Percentiles rank a stretch among this genome's conserved stretches.
These are phyloP conservation scores for Paraconiothyrium sp. DNA, from an alignment of 2,329 filamentous ascomycete species.

Conservation along the genomic window DNA sequence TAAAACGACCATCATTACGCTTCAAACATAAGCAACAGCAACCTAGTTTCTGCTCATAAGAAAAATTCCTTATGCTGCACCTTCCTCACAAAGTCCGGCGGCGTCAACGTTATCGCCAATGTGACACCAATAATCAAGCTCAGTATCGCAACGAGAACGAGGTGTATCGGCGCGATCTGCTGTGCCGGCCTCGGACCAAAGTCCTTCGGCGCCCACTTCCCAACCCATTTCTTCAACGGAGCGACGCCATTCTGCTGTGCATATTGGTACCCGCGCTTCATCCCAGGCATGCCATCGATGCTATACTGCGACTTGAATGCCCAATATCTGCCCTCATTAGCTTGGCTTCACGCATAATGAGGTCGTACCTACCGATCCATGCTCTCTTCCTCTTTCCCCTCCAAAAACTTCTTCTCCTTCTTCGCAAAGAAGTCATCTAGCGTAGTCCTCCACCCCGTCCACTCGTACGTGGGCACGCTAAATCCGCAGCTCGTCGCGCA, in stretches of 20 bases:
- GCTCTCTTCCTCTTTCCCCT: conserved; percentile 50
- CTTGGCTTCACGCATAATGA: not conserved
- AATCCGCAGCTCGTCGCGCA: conserved; percentile 56
- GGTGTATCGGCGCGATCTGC: conserved; percentile 24
- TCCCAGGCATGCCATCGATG: conserved; percentile 57
- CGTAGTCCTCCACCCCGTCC: conserved; percentile 50
- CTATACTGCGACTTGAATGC: conserved; percentile 55
- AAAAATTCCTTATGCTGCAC: conserved; percentile 35
- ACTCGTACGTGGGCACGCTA: conserved; percentile 56
- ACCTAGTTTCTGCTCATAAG: conserved; percentile 17
- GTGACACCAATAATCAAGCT: conserved; percentile 43
- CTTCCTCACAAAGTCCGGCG: conserved; percentile 33
- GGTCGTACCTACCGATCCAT: conserved; percentile 48
- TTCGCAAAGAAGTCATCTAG: conserved; percentile 55
- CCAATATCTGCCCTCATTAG: conserved; percentile 51
- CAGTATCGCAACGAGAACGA: conserved; percentile 40
- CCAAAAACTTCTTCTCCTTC: conserved; percentile 46
- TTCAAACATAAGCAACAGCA: not conserved
- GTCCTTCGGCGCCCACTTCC: conserved; percentile 38
- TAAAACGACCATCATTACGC: not conserved
- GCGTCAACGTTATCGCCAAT: conserved; percentile 34
- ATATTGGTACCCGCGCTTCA: conserved; percentile 51
- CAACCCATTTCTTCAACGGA: conserved; percentile 57
- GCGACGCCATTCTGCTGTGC: conserved; percentile 48
- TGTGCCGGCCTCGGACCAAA: conserved; percentile 18